Percentiles rank a stretch among this genome's conserved stretches.
Conservation (phyloP, 1,139 yeast genomes). For the Pneumocystis carinii region DNA sequence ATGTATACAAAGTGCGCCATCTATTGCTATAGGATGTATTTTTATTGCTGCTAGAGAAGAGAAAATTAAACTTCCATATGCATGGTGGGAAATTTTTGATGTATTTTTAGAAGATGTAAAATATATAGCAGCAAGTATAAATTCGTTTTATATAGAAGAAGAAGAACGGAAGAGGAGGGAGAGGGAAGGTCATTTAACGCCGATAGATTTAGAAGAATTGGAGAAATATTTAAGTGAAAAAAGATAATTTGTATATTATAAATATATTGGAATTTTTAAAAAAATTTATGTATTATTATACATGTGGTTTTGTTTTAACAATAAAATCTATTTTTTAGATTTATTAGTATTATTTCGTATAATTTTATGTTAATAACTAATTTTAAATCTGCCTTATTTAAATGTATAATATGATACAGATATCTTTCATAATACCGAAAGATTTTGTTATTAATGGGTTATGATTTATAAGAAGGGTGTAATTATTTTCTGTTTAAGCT, state of each 20-base stretch:
- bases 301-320: too few species aligned
- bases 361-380: too few species aligned
- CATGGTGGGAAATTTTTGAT: conserved; percentile 1
- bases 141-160: neutral
- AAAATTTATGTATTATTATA: too few species aligned
- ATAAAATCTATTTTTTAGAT: too few species aligned
- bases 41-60: neutral
- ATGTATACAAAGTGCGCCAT: neutral
- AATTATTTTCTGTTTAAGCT: too few species aligned
- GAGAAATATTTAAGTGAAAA: neutral
- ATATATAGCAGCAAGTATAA: neutral
- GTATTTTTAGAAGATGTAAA: neutral
- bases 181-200: neutral
- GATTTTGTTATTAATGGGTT: neutral
- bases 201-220: neutral
- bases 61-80: neutral
- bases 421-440: too few species aligned
- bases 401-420: neutral
- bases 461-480: neutral
- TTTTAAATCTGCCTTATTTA: too few species aligned
- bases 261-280: too few species aligned
- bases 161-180: neutral
- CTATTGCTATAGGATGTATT: neutral
- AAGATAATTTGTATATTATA: neutral
- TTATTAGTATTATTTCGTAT: neutral